Base-by-base conservation (phyloP, 129 eudicot genomes). In the Rutidosis leptorrhynchoides region DNA sequence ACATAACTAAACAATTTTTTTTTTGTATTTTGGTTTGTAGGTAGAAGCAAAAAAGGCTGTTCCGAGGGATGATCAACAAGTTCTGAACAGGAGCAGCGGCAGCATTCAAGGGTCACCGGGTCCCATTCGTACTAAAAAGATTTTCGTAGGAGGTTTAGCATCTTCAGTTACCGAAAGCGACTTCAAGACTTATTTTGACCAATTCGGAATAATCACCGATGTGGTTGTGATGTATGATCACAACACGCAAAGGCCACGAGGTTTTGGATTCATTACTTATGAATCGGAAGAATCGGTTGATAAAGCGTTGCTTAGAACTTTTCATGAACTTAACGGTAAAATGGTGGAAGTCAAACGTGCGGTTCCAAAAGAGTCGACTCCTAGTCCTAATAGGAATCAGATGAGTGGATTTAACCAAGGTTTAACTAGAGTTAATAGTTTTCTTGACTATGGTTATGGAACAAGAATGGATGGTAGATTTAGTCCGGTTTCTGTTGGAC, bases 1-100 rank as follows among this genome's bases (percentile, higher is more conserved):
- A 35, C 46, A 5, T 62, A 9, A 32, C 14, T 46, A 2, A n/a
- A 7, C 33, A 16, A 29, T 11, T 14, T 20, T 24, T 58, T 45
- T 32, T 23, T n/a, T n/a, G n/a, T 25, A n/a, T 35, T 62, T 48
- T 6, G 10, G 51, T 81, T 23, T 45, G 30, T 29, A 93, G 99
- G 99, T 93, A 49, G 99, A 93, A 77, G 99, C 99, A 67, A 93
- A 93, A 77, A 93, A 86, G 76, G 99, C 96, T 69, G 96, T 93
- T 64, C 96, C 99, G 22, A 84, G 99, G 54, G 99, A 93, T 52
- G 99, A 89, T 77, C 93, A 89, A 16, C 85, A 85, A 70, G 68
- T 67, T 12, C 65, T 72, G 1, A 84, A 16, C 80, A 78, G 85
- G 74, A 77, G 55, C 93, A 83, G 54, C 55, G 83, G 87, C 35